phyloP scores from a whole-genome alignment of 1,284 basidiomycete genomes.

The Pholiota adiposa region DNA sequence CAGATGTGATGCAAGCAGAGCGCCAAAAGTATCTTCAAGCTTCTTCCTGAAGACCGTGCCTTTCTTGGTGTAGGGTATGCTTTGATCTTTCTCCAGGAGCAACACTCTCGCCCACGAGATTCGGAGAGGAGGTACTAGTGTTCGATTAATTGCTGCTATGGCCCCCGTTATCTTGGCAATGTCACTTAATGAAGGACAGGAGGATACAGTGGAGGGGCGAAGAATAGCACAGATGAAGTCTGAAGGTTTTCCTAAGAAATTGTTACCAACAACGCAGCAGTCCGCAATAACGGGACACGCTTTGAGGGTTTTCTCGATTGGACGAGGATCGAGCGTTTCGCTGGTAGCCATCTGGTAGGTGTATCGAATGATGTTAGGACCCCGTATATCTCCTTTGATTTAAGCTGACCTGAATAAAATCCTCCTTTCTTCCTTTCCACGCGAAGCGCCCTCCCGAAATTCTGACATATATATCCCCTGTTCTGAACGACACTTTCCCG shows the following conservation, averaged over 20 bases:
- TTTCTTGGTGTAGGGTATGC: constrained; percentile 33
- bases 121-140: constrained; percentile 30
- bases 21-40: constrained; percentile 29
- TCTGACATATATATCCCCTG: constrained; percentile 31
- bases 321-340: constrained; percentile 31
- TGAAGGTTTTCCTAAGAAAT: constrained; percentile 29
- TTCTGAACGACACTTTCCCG: constrained; percentile 31
- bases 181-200: background rate
- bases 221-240: constrained; percentile 30
- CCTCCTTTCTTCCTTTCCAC: constrained; percentile 35
- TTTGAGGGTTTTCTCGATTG: constrained; percentile 28
- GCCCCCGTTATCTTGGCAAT: constrained; percentile 25
- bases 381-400: background rate
- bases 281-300: constrained; percentile 22
- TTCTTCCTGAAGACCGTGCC: constrained; percentile 33
- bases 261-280: constrained; percentile 32
- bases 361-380: background rate
- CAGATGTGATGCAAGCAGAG: constrained; percentile 1
- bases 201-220: constrained; percentile 14
- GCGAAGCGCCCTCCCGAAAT: constrained; percentile 13
- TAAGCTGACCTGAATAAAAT: constrained; percentile 31
- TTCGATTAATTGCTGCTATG: constrained; percentile 29
- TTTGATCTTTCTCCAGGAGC: constrained; percentile 24
- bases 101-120: constrained; percentile 31
- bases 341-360: constrained; percentile 27